Evolutionary conservation across 805 yeast genomes (phyloP).

Genomic region (Schwanniomyces occidentalis): DNA sequence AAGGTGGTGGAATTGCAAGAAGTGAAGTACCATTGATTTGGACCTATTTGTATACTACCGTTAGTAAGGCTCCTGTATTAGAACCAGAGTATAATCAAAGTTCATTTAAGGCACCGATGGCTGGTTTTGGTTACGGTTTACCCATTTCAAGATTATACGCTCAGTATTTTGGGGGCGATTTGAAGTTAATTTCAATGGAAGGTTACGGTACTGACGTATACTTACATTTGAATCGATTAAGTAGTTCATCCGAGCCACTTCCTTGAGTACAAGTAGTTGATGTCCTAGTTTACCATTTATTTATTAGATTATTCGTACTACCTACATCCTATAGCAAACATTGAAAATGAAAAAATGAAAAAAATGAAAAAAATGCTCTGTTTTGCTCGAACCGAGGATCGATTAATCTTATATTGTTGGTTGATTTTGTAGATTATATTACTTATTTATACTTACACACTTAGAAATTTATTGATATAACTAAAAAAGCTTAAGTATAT

Average conservation of each 20-base stretch:
- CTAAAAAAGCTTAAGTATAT: no score
- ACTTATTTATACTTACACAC: no score
- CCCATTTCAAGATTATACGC: conserved; percentile 86
- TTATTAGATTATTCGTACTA: no score
- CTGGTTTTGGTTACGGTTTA: conserved; percentile 90
- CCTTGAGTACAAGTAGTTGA: no score
- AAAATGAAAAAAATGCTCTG: no score
- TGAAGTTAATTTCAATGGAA: conserved; percentile 85
- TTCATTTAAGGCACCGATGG: conserved; percentile 86
- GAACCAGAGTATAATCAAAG: conserved; percentile 59
- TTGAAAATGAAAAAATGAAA: no score
- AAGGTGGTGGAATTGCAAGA: conserved; percentile 92
- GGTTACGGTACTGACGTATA: conserved; percentile 95
- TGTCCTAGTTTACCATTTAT: no score
- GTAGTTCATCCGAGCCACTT: conserved; percentile 70
- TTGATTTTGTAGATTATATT: no score
- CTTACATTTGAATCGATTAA: conserved; percentile 77
- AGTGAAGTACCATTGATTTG: conserved; percentile 81
- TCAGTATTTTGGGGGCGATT: conserved; percentile 87
- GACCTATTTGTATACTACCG: conserved; percentile 91
- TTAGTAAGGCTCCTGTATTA: conserved; percentile 65
- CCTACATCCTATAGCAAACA: no score
- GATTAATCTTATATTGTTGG: no score
- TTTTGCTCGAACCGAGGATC: no score
- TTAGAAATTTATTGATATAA: no score